These are phyloP conservation scores for Puccinia coronata DNA, from an alignment of 1,284 basidiomycete genomes.

Conservation along the genomic window DNA sequence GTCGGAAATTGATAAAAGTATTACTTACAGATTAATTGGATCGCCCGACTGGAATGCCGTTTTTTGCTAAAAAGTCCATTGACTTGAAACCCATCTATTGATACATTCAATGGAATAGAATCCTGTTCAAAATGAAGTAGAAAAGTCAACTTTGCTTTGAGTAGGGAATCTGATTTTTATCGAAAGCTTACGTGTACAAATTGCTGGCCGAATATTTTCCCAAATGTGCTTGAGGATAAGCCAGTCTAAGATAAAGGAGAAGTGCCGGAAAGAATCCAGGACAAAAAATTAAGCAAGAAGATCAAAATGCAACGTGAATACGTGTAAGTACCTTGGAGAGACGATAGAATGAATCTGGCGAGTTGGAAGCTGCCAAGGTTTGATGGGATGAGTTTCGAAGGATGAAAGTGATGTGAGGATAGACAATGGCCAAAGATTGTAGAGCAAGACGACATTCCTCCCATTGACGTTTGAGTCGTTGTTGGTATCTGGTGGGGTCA, in stretches of 20 bases:
- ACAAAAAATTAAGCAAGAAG: not conserved
- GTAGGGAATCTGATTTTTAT: not conserved
- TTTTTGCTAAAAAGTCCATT: conserved; percentile 31
- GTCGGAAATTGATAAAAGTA: not conserved
- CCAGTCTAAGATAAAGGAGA: conserved; percentile 1
- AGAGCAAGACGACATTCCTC: conserved; percentile 14
- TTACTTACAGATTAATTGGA: conserved; percentile 40
- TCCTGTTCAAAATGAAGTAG: conserved; percentile 10
- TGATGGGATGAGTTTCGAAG: conserved; percentile 29
- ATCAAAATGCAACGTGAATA: not conserved
- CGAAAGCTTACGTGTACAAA: conserved; percentile 25
- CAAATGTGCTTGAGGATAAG: conserved; percentile 24
- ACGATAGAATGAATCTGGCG: conserved; percentile 15
- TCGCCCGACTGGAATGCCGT: conserved; percentile 10
- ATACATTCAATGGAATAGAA: conserved; percentile 12
- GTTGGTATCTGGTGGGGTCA: not conserved
- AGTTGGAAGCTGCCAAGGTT: not conserved
- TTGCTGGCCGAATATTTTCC: conserved; percentile 36
- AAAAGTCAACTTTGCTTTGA: not conserved
- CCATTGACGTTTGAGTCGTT: conserved; percentile 31
- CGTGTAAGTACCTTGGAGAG: conserved; percentile 1
- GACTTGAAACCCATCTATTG: conserved; percentile 6
- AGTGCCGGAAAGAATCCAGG: not conserved
- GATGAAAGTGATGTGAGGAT: conserved; percentile 40
- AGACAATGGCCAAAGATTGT: conserved; percentile 31